Evolutionary conservation across 306 rosid genomes (phyloP).

Genomic region (Vigna trinervia): DNA sequence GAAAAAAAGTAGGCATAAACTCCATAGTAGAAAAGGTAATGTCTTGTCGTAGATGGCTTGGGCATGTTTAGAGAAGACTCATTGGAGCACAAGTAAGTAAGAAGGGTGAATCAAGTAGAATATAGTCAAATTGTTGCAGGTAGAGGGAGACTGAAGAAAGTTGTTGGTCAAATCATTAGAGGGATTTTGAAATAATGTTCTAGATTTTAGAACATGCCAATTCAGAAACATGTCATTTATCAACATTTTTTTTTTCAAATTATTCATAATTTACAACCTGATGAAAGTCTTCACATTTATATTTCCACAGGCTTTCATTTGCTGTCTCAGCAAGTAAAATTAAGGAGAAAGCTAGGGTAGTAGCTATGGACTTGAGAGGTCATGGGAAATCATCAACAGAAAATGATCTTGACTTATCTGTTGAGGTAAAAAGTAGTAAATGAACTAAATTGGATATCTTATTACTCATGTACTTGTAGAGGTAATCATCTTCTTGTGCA

Average conservation of each 20-base stretch:
- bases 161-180: not conserved
- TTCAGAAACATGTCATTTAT: not conserved
- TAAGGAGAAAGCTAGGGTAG: constrained; percentile 86
- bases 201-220: not conserved
- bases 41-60: not conserved
- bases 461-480: constrained; percentile 38
- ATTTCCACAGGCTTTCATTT: constrained; percentile 80
- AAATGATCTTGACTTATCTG: constrained; percentile 79
- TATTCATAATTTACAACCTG: constrained; percentile 35
- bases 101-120: not conserved
- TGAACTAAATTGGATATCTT: constrained; percentile 4
- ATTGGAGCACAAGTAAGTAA: not conserved
- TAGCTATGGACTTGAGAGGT: constrained; percentile 95
- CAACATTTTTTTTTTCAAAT: constrained; percentile 12
- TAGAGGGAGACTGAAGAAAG: not conserved
- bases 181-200: not conserved
- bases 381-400: constrained; percentile 89
- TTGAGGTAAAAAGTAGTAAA: constrained; percentile 63
- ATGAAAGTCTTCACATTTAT: constrained; percentile 34
- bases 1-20: not conserved
- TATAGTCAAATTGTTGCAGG: constrained; percentile 6
- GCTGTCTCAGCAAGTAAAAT: constrained; percentile 74
- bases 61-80: not conserved
- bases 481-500: constrained; percentile 52
- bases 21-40: not conserved